A percentile compares a stretch with the other conserved stretches of the same genome.
phyloP scores from a whole-genome alignment of 371 early-diverging fungal species.

The Circinella minor region DNA sequence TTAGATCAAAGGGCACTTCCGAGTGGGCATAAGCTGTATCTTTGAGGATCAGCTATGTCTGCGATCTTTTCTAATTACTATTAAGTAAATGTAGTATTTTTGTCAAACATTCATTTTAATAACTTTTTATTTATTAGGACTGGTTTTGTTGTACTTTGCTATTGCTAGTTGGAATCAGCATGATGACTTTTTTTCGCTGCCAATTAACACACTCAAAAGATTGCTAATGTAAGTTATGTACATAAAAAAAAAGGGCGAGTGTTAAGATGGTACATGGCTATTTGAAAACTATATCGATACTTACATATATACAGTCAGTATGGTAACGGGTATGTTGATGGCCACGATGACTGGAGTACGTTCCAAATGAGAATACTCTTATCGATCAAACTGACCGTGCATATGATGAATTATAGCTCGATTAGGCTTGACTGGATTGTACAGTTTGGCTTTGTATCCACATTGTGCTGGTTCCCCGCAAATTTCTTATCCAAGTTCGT shows the following conservation, averaged over 20 bases:
- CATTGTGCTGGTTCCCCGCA: slow-evolving; percentile 4
- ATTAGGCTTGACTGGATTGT: slow-evolving; percentile 3
- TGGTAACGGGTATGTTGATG: slow-evolving; percentile 4
- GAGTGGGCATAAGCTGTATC: slow-evolving; percentile 3
- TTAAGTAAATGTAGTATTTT: slow-evolving; percentile 2
- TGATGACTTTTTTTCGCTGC: not conserved
- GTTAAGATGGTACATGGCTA: too few relatives aligned
- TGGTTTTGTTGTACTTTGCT: slow-evolving; percentile 3
- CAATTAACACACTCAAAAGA: too few relatives aligned
- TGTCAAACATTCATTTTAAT: slow-evolving; percentile 4
- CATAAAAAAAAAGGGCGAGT: too few relatives aligned
- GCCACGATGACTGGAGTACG: not conserved
- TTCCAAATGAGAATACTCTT: slow-evolving; percentile 4
- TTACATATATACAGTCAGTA: slow-evolving; percentile 2
- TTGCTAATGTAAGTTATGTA: too few relatives aligned
- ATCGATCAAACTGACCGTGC: slow-evolving; percentile 4
- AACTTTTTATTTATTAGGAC: not conserved
- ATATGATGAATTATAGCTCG: slow-evolving; percentile 4
- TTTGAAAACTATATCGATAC: not conserved
- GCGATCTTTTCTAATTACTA: not conserved
- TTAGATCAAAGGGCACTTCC: not conserved
- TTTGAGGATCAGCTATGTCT: slow-evolving; percentile 1
- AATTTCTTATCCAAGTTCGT: not conserved
- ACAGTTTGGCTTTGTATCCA: slow-evolving; percentile 3
- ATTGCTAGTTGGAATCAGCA: not conserved